phyloP scores from a whole-genome alignment of 192 early-diverging fungal species.

The Dissophora globulifera region DNA sequence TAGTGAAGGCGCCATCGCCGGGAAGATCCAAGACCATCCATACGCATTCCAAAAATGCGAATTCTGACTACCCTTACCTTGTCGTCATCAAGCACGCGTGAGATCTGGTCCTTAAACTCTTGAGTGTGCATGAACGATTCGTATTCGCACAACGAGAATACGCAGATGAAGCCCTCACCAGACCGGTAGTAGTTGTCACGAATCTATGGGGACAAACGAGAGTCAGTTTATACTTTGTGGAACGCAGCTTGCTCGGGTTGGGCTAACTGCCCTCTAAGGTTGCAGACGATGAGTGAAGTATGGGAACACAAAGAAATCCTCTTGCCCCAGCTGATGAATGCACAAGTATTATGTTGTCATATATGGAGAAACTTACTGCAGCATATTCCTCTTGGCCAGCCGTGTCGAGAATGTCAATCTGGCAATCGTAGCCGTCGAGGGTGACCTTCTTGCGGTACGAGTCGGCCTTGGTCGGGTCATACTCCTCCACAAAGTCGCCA shows the following conservation, averaged over 20 bases:
- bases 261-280: no score
- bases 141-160: slow-evolving; percentile 84
- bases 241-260: no score
- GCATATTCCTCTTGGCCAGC: slow-evolving; percentile 93
- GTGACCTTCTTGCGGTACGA: slow-evolving; percentile 87
- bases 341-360: no score
- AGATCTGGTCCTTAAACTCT: slow-evolving; percentile 89
- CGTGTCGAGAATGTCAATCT: slow-evolving; percentile 92
- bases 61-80: slow-evolving; percentile 40
- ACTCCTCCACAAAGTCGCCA: slow-evolving; percentile 94
- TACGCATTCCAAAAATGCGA: slow-evolving; percentile 1
- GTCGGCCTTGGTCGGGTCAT: slow-evolving; percentile 94
- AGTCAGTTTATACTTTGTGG: no score
- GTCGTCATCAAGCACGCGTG: slow-evolving; percentile 85
- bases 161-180: slow-evolving; percentile 87
- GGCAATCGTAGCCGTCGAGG: slow-evolving; percentile 79
- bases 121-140: slow-evolving; percentile 84
- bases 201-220: slow-evolving; percentile 60
- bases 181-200: slow-evolving; percentile 88
- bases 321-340: no score
- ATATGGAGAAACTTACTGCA: slow-evolving; percentile 69
- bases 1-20: background rate
- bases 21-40: no score
- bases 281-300: no score
- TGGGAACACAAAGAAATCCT: background rate